Evolutionary conservation across 495 filamentous ascomycete genomes (phyloP).

Genomic region (Lophiotrema nucula): DNA sequence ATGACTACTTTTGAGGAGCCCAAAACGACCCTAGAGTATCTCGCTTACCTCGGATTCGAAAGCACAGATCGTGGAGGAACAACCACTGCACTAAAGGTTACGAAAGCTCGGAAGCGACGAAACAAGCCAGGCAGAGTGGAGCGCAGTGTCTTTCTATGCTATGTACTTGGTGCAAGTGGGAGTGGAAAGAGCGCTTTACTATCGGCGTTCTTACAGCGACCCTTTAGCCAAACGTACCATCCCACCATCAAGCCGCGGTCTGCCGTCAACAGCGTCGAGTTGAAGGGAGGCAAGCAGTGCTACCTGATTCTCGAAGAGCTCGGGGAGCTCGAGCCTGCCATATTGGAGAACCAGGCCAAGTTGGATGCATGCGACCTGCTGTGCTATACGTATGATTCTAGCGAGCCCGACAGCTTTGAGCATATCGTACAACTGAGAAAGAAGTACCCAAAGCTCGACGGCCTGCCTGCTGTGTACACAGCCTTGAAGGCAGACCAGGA

Average conservation of each 20-base stretch:
- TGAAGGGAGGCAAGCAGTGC: constrained; percentile 93
- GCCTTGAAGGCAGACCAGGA: constrained; percentile 93
- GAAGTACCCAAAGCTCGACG: constrained; percentile 77
- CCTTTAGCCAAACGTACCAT: constrained; percentile 81
- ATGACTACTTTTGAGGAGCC: constrained; percentile 98
- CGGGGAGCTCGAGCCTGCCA: constrained; percentile 90
- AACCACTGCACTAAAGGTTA: constrained; percentile 84
- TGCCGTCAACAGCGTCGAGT: constrained; percentile 93
- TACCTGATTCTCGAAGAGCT: constrained; percentile 94
- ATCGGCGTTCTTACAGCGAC: constrained; percentile 84
- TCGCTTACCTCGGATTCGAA: constrained; percentile 93
- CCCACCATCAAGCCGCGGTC: constrained; percentile 92
- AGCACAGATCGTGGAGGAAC: constrained; percentile 58
- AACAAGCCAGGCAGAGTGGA: constrained; percentile 79
- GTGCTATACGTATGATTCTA: constrained; percentile 95
- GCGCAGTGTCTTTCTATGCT: constrained; percentile 93
- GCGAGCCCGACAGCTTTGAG: constrained; percentile 88
- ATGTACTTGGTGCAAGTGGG: constrained; percentile 79
- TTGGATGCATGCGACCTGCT: constrained; percentile 92
- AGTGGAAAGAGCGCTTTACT: constrained; percentile 88
- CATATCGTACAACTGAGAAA: constrained; percentile 79
- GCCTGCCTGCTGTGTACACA: constrained; percentile 83
- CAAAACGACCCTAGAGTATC: constrained; percentile 89
- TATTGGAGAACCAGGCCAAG: constrained; percentile 86
- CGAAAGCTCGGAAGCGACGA: constrained; percentile 81